Evolutionary conservation across 1,284 basidiomycete species (phyloP).

Genomic region (Tranzscheliella williamsii): DNA sequence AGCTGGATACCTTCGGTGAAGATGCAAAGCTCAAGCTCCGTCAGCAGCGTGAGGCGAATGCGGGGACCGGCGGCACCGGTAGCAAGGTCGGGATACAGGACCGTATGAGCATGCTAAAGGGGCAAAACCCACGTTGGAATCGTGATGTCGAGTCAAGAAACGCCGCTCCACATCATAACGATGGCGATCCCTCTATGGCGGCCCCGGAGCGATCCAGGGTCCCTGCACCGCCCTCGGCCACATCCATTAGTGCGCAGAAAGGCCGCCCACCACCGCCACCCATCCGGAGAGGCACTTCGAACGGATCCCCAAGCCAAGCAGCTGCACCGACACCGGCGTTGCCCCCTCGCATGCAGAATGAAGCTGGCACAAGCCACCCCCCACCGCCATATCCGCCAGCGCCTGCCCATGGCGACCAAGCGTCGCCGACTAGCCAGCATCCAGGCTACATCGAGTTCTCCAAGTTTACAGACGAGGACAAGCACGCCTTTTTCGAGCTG

Average conservation of each 20-base stretch:
- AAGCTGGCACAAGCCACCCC: constrained; percentile 35
- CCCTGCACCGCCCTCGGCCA: constrained; percentile 4
- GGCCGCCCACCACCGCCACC: constrained; percentile 28
- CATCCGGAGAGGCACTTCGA: constrained; percentile 1
- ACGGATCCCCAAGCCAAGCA: not conserved
- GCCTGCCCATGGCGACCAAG: constrained; percentile 1
- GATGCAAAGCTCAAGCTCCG: constrained; percentile 31
- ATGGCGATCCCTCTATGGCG: constrained; percentile 4
- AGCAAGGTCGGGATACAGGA: constrained; percentile 21
- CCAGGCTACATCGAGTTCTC: constrained; percentile 43
- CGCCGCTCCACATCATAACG: not conserved
- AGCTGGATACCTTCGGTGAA: constrained; percentile 39
- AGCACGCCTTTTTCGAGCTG: constrained; percentile 46
- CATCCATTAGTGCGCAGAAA: constrained; percentile 3
- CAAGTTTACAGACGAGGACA: constrained; percentile 44
- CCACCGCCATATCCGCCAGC: constrained; percentile 38
- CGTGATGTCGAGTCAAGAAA: constrained; percentile 16
- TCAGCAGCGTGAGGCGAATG: constrained; percentile 33
- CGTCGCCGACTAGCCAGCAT: constrained; percentile 9
- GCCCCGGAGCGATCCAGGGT: constrained; percentile 24
- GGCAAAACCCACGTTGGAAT: constrained; percentile 33
- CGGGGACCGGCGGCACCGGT: constrained; percentile 3
- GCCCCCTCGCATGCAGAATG: constrained; percentile 48
- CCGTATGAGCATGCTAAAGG: constrained; percentile 38
- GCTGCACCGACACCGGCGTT: constrained; percentile 13